A percentile compares a stretch with the other conserved stretches of the same genome.
Conservation (phyloP, 805 yeast genomes). For the Wickerhamomyces mucosus region DNA sequence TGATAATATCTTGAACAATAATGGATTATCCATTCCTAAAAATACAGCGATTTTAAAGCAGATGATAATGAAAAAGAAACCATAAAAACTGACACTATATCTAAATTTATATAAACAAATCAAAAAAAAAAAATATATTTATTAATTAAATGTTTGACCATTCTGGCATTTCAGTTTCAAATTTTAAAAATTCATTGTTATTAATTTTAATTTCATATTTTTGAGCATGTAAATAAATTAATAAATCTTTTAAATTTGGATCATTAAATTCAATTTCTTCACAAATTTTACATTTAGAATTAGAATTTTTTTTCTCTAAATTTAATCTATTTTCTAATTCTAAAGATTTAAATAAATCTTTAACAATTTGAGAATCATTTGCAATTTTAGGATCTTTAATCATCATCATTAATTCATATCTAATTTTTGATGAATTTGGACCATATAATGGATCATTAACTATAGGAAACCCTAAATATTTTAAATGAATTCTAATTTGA, state of each 20-base stretch:
- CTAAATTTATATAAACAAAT: neutral
- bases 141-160: constrained; percentile 18
- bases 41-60: constrained; percentile 2
- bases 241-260: constrained; percentile 83
- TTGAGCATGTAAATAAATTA: constrained; percentile 86
- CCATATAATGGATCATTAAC: constrained; percentile 93
- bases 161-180: constrained; percentile 12
- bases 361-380: constrained; percentile 35
- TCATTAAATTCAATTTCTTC: constrained; percentile 67
- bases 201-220: constrained; percentile 31
- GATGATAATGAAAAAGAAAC: neutral
- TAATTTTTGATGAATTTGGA: constrained; percentile 19
- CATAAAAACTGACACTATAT: neutral
- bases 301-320: constrained; percentile 66
- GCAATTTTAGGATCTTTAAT: constrained; percentile 50
- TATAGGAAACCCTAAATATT: constrained; percentile 81
- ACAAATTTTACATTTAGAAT: constrained; percentile 55
- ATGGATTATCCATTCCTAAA: constrained; percentile 5
- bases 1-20: constrained; percentile 3
- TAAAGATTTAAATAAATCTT: constrained; percentile 35
- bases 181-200: constrained; percentile 1
- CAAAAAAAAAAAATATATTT: neutral
- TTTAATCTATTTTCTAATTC: constrained; percentile 60
- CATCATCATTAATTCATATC: constrained; percentile 19
- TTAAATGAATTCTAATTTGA: constrained; percentile 90